Evolutionary conservation across 116 monocot species (phyloP).

Genomic region (Cymodocea nodosa): DNA sequence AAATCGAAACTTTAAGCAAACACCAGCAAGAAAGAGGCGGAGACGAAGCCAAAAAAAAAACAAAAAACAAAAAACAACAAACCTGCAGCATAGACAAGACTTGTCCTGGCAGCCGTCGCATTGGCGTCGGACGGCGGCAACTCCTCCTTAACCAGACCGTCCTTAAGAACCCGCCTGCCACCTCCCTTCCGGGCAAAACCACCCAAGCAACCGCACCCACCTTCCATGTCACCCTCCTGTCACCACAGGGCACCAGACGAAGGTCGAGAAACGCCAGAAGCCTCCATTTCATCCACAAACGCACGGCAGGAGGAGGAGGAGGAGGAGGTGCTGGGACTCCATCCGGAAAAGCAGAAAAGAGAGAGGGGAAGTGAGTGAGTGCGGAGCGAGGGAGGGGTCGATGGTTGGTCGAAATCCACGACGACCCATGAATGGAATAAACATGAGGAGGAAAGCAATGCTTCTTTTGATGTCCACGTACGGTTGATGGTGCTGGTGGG

Average conservation of each 20-base stretch:
- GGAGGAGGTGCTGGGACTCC: not conserved
- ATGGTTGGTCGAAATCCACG: conserved; percentile 1
- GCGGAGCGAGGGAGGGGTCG: not conserved
- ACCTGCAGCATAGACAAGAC: not conserved
- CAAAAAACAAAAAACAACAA: not conserved
- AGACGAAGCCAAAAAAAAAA: too few relatives aligned
- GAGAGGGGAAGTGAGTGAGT: not conserved
- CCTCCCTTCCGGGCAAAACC: conserved; percentile 21
- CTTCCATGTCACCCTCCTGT: conserved; percentile 11
- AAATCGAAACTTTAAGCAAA: not conserved
- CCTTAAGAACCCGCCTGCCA: conserved; percentile 4
- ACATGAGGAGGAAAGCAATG: not conserved
- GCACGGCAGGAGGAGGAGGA: not conserved
- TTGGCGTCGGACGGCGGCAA: not conserved
- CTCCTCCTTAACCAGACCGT: not conserved
- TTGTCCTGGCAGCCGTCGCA: not conserved
- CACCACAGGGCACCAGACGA: not conserved
- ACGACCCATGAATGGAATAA: not conserved
- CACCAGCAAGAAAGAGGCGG: not conserved
- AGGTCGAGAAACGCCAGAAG: not conserved
- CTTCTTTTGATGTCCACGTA: not conserved
- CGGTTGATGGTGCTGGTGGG: conserved; percentile 2
- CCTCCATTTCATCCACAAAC: not conserved
- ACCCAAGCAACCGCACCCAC: conserved; percentile 42
- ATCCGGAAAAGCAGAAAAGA: not conserved